A percentile compares a stretch with the other conserved stretches of the same genome.
phyloP scores from a whole-genome alignment of 1,284 basidiomycete genomes.

The Stygiomarasmius scandens region DNA sequence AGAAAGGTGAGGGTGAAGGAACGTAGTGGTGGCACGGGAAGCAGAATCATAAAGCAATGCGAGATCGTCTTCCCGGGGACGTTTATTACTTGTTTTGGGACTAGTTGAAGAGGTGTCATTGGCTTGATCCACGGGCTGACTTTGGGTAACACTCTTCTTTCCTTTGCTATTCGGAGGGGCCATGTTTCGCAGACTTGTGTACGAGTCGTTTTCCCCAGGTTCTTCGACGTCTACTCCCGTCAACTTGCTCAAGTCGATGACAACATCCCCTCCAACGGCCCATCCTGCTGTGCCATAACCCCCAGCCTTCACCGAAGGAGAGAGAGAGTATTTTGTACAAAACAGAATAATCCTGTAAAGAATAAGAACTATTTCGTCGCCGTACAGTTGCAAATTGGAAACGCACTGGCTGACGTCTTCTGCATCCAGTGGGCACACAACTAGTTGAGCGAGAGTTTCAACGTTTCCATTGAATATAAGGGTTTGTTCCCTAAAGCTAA shows the following conservation, averaged over 20 bases:
- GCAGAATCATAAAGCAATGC: slow-evolving; percentile 55
- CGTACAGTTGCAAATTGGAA: neutral
- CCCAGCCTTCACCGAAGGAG: slow-evolving; percentile 85
- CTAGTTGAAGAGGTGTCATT: slow-evolving; percentile 18
- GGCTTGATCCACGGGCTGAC: neutral
- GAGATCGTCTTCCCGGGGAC: slow-evolving; percentile 56
- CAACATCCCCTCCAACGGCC: slow-evolving; percentile 82
- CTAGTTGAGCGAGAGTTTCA: slow-evolving; percentile 54
- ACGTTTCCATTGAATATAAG: slow-evolving; percentile 82
- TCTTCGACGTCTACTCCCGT: slow-evolving; percentile 67
- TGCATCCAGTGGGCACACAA: slow-evolving; percentile 72
- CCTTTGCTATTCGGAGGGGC: slow-evolving; percentile 54
- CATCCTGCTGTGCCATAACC: slow-evolving; percentile 90
- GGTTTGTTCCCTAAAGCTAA: slow-evolving; percentile 64
- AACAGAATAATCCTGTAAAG: slow-evolving; percentile 63
- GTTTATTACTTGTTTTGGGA: slow-evolving; percentile 42
- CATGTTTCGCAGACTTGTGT: slow-evolving; percentile 59
- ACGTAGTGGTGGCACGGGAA: slow-evolving; percentile 54
- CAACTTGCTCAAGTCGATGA: slow-evolving; percentile 76
- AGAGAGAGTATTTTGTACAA: slow-evolving; percentile 66
- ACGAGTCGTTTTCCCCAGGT: slow-evolving; percentile 55
- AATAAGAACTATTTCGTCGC: neutral
- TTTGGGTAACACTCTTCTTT: slow-evolving; percentile 37
- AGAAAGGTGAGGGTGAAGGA: slow-evolving; percentile 47
- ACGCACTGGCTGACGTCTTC: slow-evolving; percentile 73